Evolutionary conservation across 2,329 filamentous ascomycete species (phyloP).

Genomic region (Fusarium guadeloupense): DNA sequence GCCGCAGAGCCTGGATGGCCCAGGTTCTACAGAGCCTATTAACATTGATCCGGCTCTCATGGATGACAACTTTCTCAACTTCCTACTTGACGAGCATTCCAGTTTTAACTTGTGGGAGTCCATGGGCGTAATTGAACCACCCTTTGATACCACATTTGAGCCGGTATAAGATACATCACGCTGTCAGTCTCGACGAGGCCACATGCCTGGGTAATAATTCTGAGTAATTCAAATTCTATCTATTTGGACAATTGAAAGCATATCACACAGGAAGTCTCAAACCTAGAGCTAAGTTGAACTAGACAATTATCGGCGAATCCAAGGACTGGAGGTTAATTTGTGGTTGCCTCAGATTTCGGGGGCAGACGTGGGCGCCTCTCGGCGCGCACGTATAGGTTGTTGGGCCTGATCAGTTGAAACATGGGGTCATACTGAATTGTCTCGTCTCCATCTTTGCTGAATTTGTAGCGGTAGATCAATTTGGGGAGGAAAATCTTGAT

Average conservation of each 20-base stretch:
- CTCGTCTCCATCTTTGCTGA: constrained; percentile 57
- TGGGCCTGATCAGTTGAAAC: constrained; percentile 66
- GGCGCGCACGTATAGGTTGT: constrained; percentile 62
- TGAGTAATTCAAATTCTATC: too few relatives aligned
- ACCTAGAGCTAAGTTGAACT: too few relatives aligned
- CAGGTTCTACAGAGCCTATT: not conserved
- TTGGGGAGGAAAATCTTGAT: constrained; percentile 67
- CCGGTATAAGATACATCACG: not conserved
- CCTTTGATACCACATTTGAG: not conserved
- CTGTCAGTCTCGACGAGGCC: too few relatives aligned
- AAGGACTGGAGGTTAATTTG: not conserved
- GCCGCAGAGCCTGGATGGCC: not conserved
- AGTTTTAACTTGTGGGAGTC: not conserved
- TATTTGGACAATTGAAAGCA: too few relatives aligned
- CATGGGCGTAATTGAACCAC: not conserved
- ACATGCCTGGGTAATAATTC: too few relatives aligned
- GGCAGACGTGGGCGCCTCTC: constrained; percentile 60
- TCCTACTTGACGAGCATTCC: not conserved
- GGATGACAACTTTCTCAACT: not conserved
- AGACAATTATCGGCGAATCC: too few relatives aligned
- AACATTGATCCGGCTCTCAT: not conserved
- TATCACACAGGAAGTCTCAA: too few relatives aligned
- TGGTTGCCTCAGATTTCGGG: constrained; percentile 2
- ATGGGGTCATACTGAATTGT: constrained; percentile 66
- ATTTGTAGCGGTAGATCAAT: constrained; percentile 67